Evolutionary conservation across 305 asterid species (phyloP).

Genomic region (Lippia alba): DNA sequence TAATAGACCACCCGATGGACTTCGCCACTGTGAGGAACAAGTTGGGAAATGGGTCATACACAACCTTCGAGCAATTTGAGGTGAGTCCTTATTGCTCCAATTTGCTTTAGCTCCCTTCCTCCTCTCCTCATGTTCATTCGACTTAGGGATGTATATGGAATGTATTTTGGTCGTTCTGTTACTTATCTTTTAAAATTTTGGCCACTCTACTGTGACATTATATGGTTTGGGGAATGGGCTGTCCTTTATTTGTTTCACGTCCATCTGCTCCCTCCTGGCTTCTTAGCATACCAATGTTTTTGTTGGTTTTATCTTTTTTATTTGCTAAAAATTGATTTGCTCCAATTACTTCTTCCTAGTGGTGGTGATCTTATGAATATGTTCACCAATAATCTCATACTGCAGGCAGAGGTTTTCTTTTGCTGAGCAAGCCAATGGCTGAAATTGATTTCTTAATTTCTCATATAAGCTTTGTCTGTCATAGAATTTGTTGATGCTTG

Average conservation of each 20-base stretch:
- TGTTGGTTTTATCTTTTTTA: too few species aligned
- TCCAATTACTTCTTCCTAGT: too few species aligned
- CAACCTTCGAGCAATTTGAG: slow-evolving; percentile 84
- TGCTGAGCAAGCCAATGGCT: not conserved
- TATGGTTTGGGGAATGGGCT: not conserved
- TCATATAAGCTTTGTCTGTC: not conserved
- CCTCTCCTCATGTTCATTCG: not conserved
- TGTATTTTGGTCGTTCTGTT: not conserved
- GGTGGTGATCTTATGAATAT: not conserved
- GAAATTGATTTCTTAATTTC: slow-evolving; percentile 10
- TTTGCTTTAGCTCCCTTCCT: not conserved
- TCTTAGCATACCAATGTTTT: too few species aligned
- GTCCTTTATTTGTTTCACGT: not conserved
- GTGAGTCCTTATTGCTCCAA: slow-evolving; percentile 42
- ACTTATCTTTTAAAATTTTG: not conserved
- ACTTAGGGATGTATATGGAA: not conserved
- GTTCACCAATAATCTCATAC: not conserved
- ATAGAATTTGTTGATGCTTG: not conserved
- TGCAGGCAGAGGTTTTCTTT: not conserved
- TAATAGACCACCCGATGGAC: slow-evolving; percentile 95
- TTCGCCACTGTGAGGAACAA: slow-evolving; percentile 93
- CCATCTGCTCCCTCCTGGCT: too few species aligned
- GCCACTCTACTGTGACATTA: not conserved
- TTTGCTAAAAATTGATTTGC: too few species aligned
- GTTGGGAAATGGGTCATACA: slow-evolving; percentile 73